Conservation (phyloP, 257 asterid species). For the Anisodus tanguticus region DNA sequence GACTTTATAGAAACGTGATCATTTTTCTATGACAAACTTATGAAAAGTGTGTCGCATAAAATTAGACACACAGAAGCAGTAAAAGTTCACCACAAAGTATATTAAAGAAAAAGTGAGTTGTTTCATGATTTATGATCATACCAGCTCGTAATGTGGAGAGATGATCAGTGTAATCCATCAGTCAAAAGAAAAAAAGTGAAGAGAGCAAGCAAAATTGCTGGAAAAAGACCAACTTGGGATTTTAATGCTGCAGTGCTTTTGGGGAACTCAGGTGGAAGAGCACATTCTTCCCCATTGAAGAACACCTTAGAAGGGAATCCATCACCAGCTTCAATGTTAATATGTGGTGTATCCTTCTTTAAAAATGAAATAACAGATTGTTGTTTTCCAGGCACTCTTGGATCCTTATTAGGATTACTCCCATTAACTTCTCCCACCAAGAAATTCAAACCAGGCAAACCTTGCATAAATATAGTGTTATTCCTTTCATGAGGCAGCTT, state of each 20-base stretch:
- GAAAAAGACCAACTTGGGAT: constrained; percentile 35
- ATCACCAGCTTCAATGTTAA: constrained; percentile 61
- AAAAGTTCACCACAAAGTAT: background rate
- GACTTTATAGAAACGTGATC: background rate
- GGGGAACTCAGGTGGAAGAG: constrained; percentile 67
- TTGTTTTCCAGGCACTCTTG: constrained; percentile 85
- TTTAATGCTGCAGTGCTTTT: constrained; percentile 34
- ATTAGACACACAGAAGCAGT: background rate
- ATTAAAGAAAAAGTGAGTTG: background rate
- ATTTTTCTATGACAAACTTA: background rate
- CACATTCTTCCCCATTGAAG: constrained; percentile 95
- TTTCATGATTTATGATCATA: background rate
- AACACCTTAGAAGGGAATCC: constrained; percentile 76
- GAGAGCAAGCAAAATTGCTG: constrained; percentile 45
- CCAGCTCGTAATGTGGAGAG: background rate
- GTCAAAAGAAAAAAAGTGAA: constrained; percentile 49
- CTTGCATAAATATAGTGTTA: constrained; percentile 80
- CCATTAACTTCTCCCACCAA: constrained; percentile 82
- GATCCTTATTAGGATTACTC: constrained; percentile 61
- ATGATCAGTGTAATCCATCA: constrained; percentile 43
- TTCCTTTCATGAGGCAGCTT: constrained; percentile 36
- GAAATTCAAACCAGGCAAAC: constrained; percentile 77
- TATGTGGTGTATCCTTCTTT: constrained; percentile 49
- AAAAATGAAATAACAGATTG: constrained; percentile 78
- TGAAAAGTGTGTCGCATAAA: background rate